These are phyloP conservation scores for Umbilicaria muhlenbergii DNA, from an alignment of 495 filamentous ascomycete species.

Conservation along the genomic window DNA sequence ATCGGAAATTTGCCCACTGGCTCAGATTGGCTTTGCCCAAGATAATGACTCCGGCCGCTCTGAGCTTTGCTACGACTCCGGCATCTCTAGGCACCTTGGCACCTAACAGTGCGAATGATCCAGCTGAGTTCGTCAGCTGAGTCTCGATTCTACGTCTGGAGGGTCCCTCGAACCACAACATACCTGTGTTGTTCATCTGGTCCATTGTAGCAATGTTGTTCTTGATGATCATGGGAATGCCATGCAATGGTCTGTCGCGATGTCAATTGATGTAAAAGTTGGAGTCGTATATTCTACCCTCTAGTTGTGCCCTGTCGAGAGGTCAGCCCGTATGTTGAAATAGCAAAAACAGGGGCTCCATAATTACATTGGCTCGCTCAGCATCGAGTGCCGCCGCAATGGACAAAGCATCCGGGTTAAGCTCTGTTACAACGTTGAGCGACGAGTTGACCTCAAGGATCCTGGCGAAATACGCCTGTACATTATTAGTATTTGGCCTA, in stretches of 20 bases:
- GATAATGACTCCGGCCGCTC: slow-evolving; percentile 34
- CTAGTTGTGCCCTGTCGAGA: no score
- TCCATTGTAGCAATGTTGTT: slow-evolving; percentile 51
- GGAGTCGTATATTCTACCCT: no score
- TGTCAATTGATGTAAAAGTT: no score
- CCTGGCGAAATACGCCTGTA: slow-evolving; percentile 32
- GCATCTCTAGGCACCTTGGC: slow-evolving; percentile 30
- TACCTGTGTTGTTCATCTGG: slow-evolving; percentile 43
- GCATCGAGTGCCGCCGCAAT: slow-evolving; percentile 36
- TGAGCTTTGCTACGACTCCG: slow-evolving; percentile 28
- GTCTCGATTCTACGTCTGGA: slow-evolving; percentile 10
- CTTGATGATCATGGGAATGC: slow-evolving; percentile 54
- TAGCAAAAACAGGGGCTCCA: no score
- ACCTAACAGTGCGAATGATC: slow-evolving; percentile 40
- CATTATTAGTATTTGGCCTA: slow-evolving; percentile 1
- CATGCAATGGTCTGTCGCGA: slow-evolving; percentile 32
- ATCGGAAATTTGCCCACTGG: slow-evolving; percentile 40
- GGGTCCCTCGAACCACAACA: slow-evolving; percentile 13
- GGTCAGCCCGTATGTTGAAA: no score
- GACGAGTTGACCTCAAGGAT: slow-evolving; percentile 37
- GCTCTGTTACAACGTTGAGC: slow-evolving; percentile 34
- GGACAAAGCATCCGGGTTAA: slow-evolving; percentile 38
- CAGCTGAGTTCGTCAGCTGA: slow-evolving; percentile 18
- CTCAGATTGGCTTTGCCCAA: slow-evolving; percentile 39
- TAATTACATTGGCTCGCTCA: slow-evolving; percentile 29